Evolutionary conservation across 805 yeast species (phyloP).

Genomic region (Hanseniaspora nectarophila): DNA sequence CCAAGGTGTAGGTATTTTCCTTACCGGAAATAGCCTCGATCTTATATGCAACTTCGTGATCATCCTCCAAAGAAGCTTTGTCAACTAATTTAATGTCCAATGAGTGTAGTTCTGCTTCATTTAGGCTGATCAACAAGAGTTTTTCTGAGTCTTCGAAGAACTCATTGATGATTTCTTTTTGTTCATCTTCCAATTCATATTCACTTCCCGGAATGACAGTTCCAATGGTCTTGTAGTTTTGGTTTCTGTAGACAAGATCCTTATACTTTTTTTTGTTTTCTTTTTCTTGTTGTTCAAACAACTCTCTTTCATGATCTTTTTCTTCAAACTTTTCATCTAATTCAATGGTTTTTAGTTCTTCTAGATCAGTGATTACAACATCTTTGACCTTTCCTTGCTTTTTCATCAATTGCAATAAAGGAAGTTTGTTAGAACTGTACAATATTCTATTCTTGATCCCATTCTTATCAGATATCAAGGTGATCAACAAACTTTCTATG

Average conservation of each 20-base stretch:
- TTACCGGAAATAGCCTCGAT: slow-evolving; percentile 20
- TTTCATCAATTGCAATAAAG: slow-evolving; percentile 66
- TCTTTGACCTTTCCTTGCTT: slow-evolving; percentile 31
- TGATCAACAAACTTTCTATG: slow-evolving; percentile 28
- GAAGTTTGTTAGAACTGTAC: slow-evolving; percentile 80
- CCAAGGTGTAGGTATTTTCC: background rate
- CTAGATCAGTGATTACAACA: slow-evolving; percentile 27
- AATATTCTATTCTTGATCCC: slow-evolving; percentile 79
- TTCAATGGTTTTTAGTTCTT: slow-evolving; percentile 23
- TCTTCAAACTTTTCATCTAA: slow-evolving; percentile 15
- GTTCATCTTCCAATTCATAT: slow-evolving; percentile 22
- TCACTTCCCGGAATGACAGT: slow-evolving; percentile 19
- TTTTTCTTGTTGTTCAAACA: slow-evolving; percentile 25
- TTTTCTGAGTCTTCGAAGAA: slow-evolving; percentile 37
- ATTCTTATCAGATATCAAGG: slow-evolving; percentile 79
- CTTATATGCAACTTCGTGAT: slow-evolving; percentile 17
- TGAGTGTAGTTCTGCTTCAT: slow-evolving; percentile 27
- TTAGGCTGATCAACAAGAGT: slow-evolving; percentile 32
- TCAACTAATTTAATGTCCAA: slow-evolving; percentile 14
- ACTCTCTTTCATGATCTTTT: slow-evolving; percentile 12
- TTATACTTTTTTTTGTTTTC: slow-evolving; percentile 19
- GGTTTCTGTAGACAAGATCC: slow-evolving; percentile 10
- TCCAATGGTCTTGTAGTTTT: slow-evolving; percentile 14
- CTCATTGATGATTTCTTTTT: slow-evolving; percentile 27
- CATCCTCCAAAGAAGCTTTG: slow-evolving; percentile 13